Evolutionary conservation across 805 yeast species (phyloP), one percentile per base, ranked within the genome.

Genomic region (Komagataella pseudopastoris): DNA sequence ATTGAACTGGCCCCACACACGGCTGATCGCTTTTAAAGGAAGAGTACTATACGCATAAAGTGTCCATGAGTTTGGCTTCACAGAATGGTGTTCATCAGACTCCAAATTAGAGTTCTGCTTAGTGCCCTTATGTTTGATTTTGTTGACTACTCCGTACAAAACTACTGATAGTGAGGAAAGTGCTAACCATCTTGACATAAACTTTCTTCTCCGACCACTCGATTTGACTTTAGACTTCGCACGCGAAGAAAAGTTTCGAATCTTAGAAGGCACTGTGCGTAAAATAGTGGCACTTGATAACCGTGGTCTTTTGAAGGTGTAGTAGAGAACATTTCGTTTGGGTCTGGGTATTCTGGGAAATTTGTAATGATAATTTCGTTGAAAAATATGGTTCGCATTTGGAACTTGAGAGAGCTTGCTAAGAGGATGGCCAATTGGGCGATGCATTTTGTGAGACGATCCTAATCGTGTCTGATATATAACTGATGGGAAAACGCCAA

Each of bases 1-100:
- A 63, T 93, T 93, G 53, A 93, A 76, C 59, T 79, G 81, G 36
- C 99, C 99, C 99, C 99, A 93, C 47, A 91, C 68, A 55, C 99
- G 77, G 0, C 97, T 89, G 39, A 89, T 72, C 1, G 96, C 86
- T 62, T 90, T 88, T 63, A 93, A 75, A 1, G 99, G 99, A 48
- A 93, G 71, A 1, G 96, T 83, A 3, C 89, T 80, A 66, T 93
- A 93, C 30, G 93, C 84, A 61, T 88, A 90, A 52, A 91, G 77
- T 46, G 85, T 82, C 97, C 97, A 90, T 6, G 95, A 84, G 56
- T 78, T 77, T 6, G 89, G 90, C 57, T 75, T 75, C 52, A 77
- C 72, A 8, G 66, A 69, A 44, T 65, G 66, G 23, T 62, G 70
- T 17, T 66, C 67, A 36, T 55, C 54, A 14, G 52, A 57, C 2